phyloP scores from a whole-genome alignment of 1,284 basidiomycete genomes.

The Ganoderma meredithae region DNA sequence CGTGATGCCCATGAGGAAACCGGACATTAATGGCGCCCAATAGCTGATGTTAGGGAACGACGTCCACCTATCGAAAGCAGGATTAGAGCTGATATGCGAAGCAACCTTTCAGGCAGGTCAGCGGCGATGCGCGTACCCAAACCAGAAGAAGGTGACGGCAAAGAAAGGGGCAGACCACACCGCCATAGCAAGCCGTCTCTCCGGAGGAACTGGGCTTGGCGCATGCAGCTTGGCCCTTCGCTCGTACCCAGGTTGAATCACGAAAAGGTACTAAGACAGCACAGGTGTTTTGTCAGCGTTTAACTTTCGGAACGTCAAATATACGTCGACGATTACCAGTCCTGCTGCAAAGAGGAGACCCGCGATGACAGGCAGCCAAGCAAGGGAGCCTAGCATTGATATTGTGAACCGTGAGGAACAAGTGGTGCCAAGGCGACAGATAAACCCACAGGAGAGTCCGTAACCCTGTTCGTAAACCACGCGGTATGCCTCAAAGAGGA shows the following conservation, averaged over 20 bases:
- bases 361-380: slow-evolving; percentile 59
- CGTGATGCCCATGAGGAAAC: slow-evolving; percentile 58
- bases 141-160: slow-evolving; percentile 71
- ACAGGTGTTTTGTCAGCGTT: neutral
- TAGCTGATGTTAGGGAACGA: slow-evolving; percentile 61
- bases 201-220: slow-evolving; percentile 68
- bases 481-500: slow-evolving; percentile 67
- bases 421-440: neutral
- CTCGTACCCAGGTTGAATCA: slow-evolving; percentile 64
- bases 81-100: neutral
- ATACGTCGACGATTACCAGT: slow-evolving; percentile 44
- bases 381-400: slow-evolving; percentile 47
- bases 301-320: neutral
- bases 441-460: slow-evolving; percentile 48
- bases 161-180: slow-evolving; percentile 64
- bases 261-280: slow-evolving; percentile 46
- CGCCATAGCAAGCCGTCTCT: slow-evolving; percentile 65
- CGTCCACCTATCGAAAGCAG: slow-evolving; percentile 48
- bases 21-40: slow-evolving; percentile 64
- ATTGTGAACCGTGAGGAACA: slow-evolving; percentile 37
- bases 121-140: slow-evolving; percentile 45
- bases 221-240: slow-evolving; percentile 52
- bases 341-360: slow-evolving; percentile 52
- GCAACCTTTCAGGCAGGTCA: neutral
- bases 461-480: slow-evolving; percentile 63